Percentiles rank a stretch among this genome's conserved stretches.
Evolutionary conservation across 2,329 filamentous ascomycete species (phyloP).

Genomic region (Claviceps quebecensis): DNA sequence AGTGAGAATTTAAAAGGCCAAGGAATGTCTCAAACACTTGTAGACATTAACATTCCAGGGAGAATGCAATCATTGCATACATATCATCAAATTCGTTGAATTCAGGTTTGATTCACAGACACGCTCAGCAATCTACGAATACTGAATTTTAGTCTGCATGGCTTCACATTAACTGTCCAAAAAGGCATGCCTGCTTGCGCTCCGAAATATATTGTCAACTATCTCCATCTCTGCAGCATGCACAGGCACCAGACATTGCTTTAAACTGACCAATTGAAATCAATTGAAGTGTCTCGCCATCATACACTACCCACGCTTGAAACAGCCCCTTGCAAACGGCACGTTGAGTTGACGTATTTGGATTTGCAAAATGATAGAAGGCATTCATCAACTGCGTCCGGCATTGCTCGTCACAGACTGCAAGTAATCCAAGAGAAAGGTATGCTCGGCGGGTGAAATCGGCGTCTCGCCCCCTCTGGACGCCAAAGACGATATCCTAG

Average conservation of each 20-base stretch:
- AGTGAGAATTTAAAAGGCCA: background rate
- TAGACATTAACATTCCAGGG: background rate
- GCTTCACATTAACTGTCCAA: no score
- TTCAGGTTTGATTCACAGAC: no score
- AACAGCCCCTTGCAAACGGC: background rate
- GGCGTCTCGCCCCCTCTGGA: slow-evolving; percentile 31
- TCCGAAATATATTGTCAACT: no score
- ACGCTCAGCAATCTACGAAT: no score
- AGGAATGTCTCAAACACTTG: background rate
- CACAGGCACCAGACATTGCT: no score
- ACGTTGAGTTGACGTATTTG: background rate
- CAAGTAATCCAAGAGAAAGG: slow-evolving; percentile 63
- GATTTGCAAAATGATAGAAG: background rate
- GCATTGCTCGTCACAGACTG: slow-evolving; percentile 36
- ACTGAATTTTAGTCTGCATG: no score
- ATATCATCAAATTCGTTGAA: no score
- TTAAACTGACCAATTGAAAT: no score
- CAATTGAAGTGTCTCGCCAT: no score
- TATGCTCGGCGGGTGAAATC: slow-evolving; percentile 57
- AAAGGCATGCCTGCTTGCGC: no score
- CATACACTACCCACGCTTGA: background rate
- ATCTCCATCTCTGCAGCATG: no score
- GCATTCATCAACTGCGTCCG: slow-evolving; percentile 15
- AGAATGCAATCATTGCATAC: no score
- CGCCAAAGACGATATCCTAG: slow-evolving; percentile 30